Evolutionary conservation across 2,329 filamentous ascomycete species (phyloP).

Genomic region (Ophiostoma ips): DNA sequence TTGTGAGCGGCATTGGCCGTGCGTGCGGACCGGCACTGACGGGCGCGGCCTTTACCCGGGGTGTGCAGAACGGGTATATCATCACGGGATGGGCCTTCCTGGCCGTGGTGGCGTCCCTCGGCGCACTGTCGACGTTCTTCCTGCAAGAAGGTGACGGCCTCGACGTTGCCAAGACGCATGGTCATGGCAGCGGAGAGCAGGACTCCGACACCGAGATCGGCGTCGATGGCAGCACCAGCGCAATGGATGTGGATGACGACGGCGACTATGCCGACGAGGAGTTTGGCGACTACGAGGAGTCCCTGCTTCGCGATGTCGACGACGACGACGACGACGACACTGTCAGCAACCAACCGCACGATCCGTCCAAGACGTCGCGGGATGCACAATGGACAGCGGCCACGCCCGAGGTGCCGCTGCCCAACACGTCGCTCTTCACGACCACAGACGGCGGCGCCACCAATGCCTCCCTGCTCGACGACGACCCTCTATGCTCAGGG

Average conservation of each 20-base stretch:
- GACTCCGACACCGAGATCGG: not conserved
- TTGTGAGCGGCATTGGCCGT: constrained; percentile 64
- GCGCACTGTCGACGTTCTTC: constrained; percentile 59
- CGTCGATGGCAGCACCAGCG: not conserved
- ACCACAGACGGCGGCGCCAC: not conserved
- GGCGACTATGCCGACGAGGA: constrained; percentile 4
- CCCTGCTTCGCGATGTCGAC: not conserved
- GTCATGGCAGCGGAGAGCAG: constrained; percentile 19
- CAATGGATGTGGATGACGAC: not conserved
- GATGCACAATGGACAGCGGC: not conserved
- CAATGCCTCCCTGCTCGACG: not conserved
- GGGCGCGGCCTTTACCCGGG: constrained; percentile 61
- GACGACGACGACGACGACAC: not conserved
- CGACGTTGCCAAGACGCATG: constrained; percentile 28
- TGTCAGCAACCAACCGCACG: not conserved
- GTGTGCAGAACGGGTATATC: constrained; percentile 61
- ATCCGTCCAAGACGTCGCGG: not conserved
- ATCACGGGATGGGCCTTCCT: constrained; percentile 73
- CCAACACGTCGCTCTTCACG: constrained; percentile 1
- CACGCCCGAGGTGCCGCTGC: not conserved
- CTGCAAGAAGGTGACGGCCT: constrained; percentile 58
- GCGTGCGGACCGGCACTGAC: constrained; percentile 64
- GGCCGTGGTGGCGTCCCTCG: constrained; percentile 46
- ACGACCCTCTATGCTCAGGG: not conserved
- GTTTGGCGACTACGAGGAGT: constrained; percentile 9